Evolutionary conservation across 805 yeast species (phyloP).

Genomic region (Candida nemodendra): DNA sequence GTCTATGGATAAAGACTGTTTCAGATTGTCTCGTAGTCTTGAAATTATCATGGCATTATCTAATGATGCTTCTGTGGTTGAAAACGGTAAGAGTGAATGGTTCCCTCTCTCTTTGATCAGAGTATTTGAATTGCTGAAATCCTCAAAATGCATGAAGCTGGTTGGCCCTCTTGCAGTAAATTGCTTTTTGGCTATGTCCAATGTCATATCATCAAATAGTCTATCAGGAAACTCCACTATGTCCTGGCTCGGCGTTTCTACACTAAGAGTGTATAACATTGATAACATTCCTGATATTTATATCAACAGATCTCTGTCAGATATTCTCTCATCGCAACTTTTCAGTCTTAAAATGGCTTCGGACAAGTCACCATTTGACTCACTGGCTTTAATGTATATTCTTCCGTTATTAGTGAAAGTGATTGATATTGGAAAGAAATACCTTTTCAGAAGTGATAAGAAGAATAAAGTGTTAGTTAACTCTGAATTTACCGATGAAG

Average conservation of each 20-base stretch:
- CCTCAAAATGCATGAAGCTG: conserved; percentile 27
- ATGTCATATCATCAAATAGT: conserved; percentile 39
- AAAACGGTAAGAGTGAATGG: conserved; percentile 71
- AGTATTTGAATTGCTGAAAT: conserved; percentile 45
- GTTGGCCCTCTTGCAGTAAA: conserved; percentile 43
- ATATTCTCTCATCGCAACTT: conserved; percentile 61
- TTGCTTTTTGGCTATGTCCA: conserved; percentile 55
- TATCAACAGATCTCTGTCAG: conserved; percentile 50
- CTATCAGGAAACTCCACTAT: conserved; percentile 48
- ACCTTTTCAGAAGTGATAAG: conserved; percentile 50
- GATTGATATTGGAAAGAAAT: conserved; percentile 61
- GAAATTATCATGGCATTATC: conserved; percentile 55
- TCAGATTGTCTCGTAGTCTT: conserved; percentile 47
- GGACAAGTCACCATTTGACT: conserved; percentile 69
- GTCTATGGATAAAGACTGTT: conserved; percentile 39
- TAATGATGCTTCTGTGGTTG: conserved; percentile 45
- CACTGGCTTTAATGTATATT: conserved; percentile 65
- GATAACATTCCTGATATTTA: conserved; percentile 45
- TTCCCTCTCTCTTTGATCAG: conserved; percentile 59
- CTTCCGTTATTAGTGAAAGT: conserved; percentile 73
- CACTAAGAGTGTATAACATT: conserved; percentile 55
- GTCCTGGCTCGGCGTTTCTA: conserved; percentile 64
- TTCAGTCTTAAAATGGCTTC: conserved; percentile 74
- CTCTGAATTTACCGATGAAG: conserved; percentile 75
- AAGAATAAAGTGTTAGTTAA: conserved; percentile 48